Evolutionary conservation across 1,139 yeast species (phyloP), one percentile per base, ranked within the genome.

Genomic region (Magnusiomyces clavatus): DNA sequence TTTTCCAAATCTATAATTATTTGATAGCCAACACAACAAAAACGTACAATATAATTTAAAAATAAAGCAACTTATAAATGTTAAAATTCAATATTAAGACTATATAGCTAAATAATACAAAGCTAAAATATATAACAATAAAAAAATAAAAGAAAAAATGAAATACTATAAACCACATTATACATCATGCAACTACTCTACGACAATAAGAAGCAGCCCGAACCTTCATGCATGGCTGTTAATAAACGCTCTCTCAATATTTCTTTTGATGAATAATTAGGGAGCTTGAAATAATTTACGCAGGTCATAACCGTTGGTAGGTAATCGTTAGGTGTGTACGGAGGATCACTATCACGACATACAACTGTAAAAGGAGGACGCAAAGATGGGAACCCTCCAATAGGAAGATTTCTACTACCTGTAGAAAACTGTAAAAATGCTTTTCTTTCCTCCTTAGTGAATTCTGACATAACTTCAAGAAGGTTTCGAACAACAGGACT

Each of bases 291-390:
- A 64, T 92, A 92, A 66, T 92, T 92, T 5, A 95, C 97, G 72
- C 98, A 92, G 0, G 98, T 92, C 98, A 92, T 92, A 2, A 92
- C 98, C 69, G 96, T 88, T 1, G 98, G 98, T 54, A 92, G 73
- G 62, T 85, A 89, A 57, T 83, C 90, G 66, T 92, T 96, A n/a
- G 88, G 79, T 17, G 53, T 72, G 68, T 48, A 78, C 65, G 19
- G 69, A 63, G 0, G 79, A 81, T 90, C 96, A 10, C 85, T 78
- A 29, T 61, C 61, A 61, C 88, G 88, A 58, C 89, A 72, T 1
- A 92, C 98, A 45, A 92, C 92, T 0, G 97, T 92, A 51, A 92
- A 77, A 51, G 80, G 84, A 0, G 98, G 98, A 48, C 78, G 76
- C 53, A 92, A 72, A 1, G 87, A 78, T 61, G 83, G 85, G 72